Base-by-base conservation (phyloP, 768 basidiomycete species). In the Imleria badia region DNA sequence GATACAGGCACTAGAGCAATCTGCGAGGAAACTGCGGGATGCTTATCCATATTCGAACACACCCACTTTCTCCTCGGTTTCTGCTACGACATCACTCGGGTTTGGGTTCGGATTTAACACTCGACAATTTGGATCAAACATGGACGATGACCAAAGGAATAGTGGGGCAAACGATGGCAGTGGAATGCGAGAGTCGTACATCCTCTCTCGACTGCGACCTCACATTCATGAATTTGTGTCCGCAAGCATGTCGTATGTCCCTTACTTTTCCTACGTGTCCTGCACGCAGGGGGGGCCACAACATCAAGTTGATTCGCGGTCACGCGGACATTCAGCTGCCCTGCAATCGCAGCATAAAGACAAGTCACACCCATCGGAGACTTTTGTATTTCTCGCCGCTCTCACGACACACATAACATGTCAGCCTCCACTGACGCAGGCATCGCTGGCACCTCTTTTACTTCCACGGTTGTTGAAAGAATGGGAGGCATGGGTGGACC, bases 101-200 rank as follows among this genome's bases (percentile, higher is more conserved):
- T 65, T 62, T 48, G 64, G 68, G 33, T 61, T 70, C n/a, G 69
- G 67, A 50, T 52, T 51, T 23, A 55, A 58, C 12, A 46, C 51
- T 22, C 67, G 58, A 36, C 58, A 66, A 48, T 77, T 78, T 61
- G 76, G 54, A 48, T 72, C 58, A 44, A 67, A 46, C 52, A 62
- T 60, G 44, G 61, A 69, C 20, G 63, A 69, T 33, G 73, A 66
- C 47, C 66, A 62, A 52, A 60, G 66, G 23, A 50, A 55, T 45
- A 49, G 29, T 33, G 62, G 54, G 14, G 14, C 40, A 23, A 67
- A 66, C 38, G 69, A 70, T n/a, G 74, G 74, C 48, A 70, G 79
- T 45, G 82, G 82, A 35, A 93, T 92, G 89, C 85, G 91, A 55
- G 86, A 91, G 53, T 83, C 85, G 7, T 94, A 94, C 68, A 79